These are phyloP conservation scores for Elongisporangium prolatum DNA, from an alignment of 352 stramenopile genomes.

Conservation along the genomic window DNA sequence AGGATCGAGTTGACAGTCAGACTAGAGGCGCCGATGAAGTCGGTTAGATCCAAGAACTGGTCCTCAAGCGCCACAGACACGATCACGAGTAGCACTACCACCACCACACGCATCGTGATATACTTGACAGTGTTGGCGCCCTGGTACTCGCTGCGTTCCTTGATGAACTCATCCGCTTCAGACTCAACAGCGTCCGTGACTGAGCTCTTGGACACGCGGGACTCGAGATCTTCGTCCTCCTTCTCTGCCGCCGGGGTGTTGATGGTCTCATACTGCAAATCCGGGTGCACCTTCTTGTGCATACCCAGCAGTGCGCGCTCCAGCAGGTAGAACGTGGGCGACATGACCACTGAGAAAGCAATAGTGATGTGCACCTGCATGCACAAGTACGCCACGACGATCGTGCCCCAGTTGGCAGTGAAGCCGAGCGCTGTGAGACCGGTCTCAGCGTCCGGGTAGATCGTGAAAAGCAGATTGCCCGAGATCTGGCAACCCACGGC, in stretches of 20 bases:
- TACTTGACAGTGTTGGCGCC: constrained; percentile 33
- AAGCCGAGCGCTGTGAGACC: constrained; percentile 42
- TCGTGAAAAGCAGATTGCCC: constrained; percentile 65
- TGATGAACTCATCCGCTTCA: constrained; percentile 23
- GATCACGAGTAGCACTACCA: constrained; percentile 35
- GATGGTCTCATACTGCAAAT: constrained; percentile 24
- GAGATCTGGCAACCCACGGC: constrained; percentile 60
- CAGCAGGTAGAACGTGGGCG: constrained; percentile 51
- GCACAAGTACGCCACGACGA: constrained; percentile 50
- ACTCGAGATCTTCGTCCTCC: constrained; percentile 25
- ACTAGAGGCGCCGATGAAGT: constrained; percentile 49
- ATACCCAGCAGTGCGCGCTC: constrained; percentile 60
- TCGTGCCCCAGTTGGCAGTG: constrained; percentile 27
- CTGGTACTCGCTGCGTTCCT: constrained; percentile 28
- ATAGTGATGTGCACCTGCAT: constrained; percentile 51
- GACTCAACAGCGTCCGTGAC: constrained; percentile 17
- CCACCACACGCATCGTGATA: constrained; percentile 29
- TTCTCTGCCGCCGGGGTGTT: constrained; percentile 26
- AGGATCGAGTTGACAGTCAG: constrained; percentile 50
- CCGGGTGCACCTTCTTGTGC: constrained; percentile 36
- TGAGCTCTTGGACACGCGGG: constrained; percentile 19
- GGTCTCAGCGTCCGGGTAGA: constrained; percentile 37
- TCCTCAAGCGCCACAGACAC: constrained; percentile 32
- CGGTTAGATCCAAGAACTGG: constrained; percentile 45
- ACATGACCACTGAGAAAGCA: constrained; percentile 42